Evolutionary conservation across 1,139 yeast species (phyloP).

Genomic region (Diutina neorugosa): DNA sequence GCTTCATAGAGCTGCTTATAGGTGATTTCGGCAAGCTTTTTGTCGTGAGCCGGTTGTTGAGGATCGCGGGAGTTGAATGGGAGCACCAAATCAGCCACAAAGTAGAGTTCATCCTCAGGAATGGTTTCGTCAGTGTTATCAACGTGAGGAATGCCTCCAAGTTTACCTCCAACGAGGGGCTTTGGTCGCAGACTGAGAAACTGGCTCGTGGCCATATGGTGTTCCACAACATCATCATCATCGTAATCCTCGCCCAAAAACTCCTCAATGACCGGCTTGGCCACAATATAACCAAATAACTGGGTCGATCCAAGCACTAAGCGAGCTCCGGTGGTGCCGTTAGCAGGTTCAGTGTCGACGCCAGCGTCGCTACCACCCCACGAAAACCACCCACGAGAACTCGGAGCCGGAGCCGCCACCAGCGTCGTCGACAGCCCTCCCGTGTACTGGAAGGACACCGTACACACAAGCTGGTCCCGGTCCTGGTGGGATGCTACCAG

Average conservation of each 20-base stretch:
- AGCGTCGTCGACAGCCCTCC: background rate
- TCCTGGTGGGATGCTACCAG: conserved; percentile 1
- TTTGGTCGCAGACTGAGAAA: background rate
- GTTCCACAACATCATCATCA: background rate
- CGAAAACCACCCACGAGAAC: background rate
- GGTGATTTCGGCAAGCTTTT: background rate
- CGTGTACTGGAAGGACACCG: background rate
- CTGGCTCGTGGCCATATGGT: background rate
- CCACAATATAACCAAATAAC: conserved; percentile 1
- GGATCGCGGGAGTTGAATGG: background rate
- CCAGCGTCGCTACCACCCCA: background rate
- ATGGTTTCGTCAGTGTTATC: background rate
- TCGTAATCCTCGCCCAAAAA: background rate
- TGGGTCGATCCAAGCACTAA: background rate
- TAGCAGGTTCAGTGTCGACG: background rate
- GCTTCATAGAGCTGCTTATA: conserved; percentile 1
- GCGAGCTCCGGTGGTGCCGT: background rate
- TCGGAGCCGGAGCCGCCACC: background rate
- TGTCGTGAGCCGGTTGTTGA: background rate
- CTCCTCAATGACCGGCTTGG: background rate
- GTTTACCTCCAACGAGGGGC: background rate
- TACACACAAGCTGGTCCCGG: background rate
- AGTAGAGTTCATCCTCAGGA: background rate
- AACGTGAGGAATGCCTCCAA: conserved; percentile 1
- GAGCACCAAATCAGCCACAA: conserved; percentile 1